Evolutionary conservation across 345 rosid species (phyloP).

Genomic region (Trapa bicornis): DNA sequence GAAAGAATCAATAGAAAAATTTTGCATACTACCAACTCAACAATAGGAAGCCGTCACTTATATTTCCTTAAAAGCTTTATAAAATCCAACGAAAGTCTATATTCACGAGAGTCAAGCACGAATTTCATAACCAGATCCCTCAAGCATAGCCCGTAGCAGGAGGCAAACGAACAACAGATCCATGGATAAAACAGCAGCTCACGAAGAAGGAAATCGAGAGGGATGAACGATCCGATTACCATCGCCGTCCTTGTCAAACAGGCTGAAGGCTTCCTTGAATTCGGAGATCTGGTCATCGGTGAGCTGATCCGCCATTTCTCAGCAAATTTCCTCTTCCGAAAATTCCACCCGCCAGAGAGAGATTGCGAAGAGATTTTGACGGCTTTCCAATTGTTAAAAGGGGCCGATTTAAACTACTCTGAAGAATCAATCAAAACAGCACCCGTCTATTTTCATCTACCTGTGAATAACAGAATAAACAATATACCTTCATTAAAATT

Average conservation of each 20-base stretch:
- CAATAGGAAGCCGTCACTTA: too few relatives aligned
- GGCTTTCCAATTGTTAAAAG: not conserved
- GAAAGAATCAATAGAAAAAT: too few relatives aligned
- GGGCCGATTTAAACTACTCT: constrained; percentile 1
- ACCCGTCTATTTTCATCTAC: too few relatives aligned
- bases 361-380: not conserved
- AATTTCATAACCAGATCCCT: not conserved
- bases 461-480: too few relatives aligned
- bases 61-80: too few relatives aligned
- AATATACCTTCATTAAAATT: too few relatives aligned
- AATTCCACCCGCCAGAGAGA: too few relatives aligned
- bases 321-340: not conserved
- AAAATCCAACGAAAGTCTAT: not conserved
- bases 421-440: not conserved
- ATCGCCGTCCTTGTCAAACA: constrained; percentile 81
- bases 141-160: too few relatives aligned
- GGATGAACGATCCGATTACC: constrained; percentile 18
- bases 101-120: not conserved
- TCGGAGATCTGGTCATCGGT: constrained; percentile 79
- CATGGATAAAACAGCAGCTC: too few relatives aligned
- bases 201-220: too few relatives aligned
- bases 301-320: constrained; percentile 63
- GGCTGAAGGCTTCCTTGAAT: constrained; percentile 72
- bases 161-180: not conserved
- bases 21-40: too few relatives aligned